Conservation (phyloP, 2,329 filamentous ascomycete genomes). For the Talaromyces sp. region DNA sequence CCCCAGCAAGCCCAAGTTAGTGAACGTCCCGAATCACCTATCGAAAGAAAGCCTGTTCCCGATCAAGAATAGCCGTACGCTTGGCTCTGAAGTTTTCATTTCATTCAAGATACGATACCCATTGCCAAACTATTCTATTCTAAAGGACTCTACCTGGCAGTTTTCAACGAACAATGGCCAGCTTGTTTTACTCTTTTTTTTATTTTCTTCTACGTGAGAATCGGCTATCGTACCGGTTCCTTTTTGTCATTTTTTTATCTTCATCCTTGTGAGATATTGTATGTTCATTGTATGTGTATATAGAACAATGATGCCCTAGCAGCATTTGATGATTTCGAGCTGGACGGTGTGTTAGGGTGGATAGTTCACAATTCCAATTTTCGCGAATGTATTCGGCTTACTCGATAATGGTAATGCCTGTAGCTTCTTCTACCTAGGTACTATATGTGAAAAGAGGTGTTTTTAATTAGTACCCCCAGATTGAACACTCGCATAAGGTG, state of each 20-base stretch:
- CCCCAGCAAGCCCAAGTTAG: constrained; percentile 25
- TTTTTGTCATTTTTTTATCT: not conserved
- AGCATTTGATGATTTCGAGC: constrained; percentile 1
- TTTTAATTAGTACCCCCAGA: too few relatives aligned
- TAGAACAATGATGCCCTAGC: not conserved
- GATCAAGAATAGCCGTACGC: constrained; percentile 38
- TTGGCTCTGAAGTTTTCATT: constrained; percentile 2
- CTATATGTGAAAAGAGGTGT: too few relatives aligned
- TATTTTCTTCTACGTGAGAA: not conserved
- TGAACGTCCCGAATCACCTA: constrained; percentile 37
- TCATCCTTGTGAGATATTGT: not conserved
- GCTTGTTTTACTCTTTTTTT: not conserved
- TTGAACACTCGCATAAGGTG: too few relatives aligned
- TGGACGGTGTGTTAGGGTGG: not conserved
- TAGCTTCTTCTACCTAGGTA: too few relatives aligned
- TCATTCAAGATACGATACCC: constrained; percentile 8
- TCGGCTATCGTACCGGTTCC: not conserved
- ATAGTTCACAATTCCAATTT: not conserved
- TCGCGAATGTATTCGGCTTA: too few relatives aligned
- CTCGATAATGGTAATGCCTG: too few relatives aligned
- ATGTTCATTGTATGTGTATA: constrained; percentile 2
- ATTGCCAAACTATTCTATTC: not conserved
- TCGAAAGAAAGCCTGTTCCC: constrained; percentile 54
- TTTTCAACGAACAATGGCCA: not conserved
- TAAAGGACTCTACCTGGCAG: not conserved